Conservation (phyloP, 2,329 filamentous ascomycete genomes). For the Zymoseptoria ardabiliae region DNA sequence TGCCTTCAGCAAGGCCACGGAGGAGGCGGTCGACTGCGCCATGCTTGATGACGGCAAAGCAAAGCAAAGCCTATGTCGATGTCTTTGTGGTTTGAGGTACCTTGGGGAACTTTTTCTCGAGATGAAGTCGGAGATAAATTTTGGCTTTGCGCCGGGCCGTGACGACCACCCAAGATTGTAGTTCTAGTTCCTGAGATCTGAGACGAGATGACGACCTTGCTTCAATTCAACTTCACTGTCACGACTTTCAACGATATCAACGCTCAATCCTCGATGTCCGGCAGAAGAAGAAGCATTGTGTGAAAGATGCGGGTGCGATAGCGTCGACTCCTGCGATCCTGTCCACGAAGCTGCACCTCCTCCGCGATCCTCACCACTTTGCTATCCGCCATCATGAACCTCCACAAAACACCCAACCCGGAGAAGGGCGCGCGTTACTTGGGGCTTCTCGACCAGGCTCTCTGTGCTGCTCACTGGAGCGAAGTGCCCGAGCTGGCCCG, state of each 20-base stretch:
- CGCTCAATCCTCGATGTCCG: not conserved
- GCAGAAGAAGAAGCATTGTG: not conserved
- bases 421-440: slow-evolving; percentile 76
- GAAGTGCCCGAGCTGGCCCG: slow-evolving; percentile 80
- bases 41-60: not conserved
- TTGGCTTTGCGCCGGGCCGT: not conserved
- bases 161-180: not conserved
- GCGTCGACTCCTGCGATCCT: slow-evolving; percentile 5
- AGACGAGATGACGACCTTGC: not conserved
- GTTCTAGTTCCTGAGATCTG: not conserved
- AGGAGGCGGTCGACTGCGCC: slow-evolving; percentile 18
- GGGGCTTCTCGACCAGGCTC: slow-evolving; percentile 71
- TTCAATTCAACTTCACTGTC: not conserved
- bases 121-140: not conserved
- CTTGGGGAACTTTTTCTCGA: not conserved
- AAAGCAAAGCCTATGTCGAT: not conserved
- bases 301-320: slow-evolving; percentile 14
- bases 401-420: slow-evolving; percentile 18
- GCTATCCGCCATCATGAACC: slow-evolving; percentile 19
- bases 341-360: slow-evolving; percentile 1
- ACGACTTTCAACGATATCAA: not conserved
- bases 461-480: slow-evolving; percentile 82
- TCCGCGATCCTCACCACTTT: not conserved
- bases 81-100: too few relatives aligned
- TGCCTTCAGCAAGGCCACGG: slow-evolving; percentile 45